phyloP scores from a whole-genome alignment of 345 rosid genomes.

The Hevea brasiliensis region DNA sequence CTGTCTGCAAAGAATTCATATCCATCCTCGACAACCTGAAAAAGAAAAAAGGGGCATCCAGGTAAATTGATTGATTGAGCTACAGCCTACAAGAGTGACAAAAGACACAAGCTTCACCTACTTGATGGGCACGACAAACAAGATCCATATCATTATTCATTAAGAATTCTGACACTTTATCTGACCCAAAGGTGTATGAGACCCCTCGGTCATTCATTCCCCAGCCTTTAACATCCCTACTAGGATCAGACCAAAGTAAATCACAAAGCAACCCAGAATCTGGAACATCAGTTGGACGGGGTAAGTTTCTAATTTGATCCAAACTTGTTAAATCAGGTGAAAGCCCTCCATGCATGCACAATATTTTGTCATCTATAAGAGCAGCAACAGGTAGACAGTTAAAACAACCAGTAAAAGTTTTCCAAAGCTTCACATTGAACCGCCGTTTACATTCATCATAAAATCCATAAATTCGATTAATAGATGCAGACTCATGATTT shows the following conservation, averaged over 20 bases:
- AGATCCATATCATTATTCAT: conserved; percentile 82
- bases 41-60: neutral
- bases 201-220: conserved; percentile 93
- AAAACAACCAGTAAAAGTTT: conserved; percentile 79
- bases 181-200: conserved; percentile 85
- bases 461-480: conserved; percentile 86
- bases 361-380: conserved; percentile 78
- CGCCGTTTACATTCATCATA: conserved; percentile 93
- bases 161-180: conserved; percentile 68
- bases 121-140: conserved; percentile 95
- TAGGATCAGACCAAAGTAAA: conserved; percentile 92
- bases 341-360: conserved; percentile 97
- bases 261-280: conserved; percentile 91
- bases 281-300: conserved; percentile 86
- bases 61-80: neutral
- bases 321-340: conserved; percentile 73
- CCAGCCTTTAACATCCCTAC: conserved; percentile 79
- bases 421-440: conserved; percentile 81
- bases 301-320: conserved; percentile 69
- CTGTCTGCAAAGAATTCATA: conserved; percentile 89
- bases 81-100: neutral
- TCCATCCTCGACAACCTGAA: conserved; percentile 91
- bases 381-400: conserved; percentile 94
- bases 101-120: conserved; percentile 17
- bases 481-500: conserved; percentile 86